Base-by-base conservation (phyloP, 108 stramenopile genomes). In the Chaetoceros tenuissimus region DNA sequence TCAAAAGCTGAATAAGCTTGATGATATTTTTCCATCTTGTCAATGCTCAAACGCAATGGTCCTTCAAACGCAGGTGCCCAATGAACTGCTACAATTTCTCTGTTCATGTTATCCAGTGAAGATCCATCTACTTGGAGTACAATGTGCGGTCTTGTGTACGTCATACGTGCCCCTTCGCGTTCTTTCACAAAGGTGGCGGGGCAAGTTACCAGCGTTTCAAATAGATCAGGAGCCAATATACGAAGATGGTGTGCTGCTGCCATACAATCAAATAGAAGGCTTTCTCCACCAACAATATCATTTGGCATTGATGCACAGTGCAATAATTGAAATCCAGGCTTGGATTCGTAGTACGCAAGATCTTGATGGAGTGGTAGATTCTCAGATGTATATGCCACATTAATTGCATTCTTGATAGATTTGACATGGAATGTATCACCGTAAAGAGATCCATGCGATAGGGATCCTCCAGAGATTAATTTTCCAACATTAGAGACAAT, bases 1-100 rank as follows among this genome's bases (percentile, higher is more conserved):
- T 80, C 84, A 48, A 86, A 77, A 43, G 81, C 88, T 48, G 80
- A 66, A 51, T 84, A 84, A 7, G 88, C 84, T 28, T 56, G 48
- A 24, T 78, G 69, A 46, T 86, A 89, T 24, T 72, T 60, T 28
- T 78, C 74, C 53, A 68, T 57, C 20, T 53, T 62, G 19, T 66
- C 54, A 26, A 70, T 62, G 24, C 68, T 60, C 40, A 75, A 48
- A 46, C 40, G 30, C 21, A 81, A 45, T n/a, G 88, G 88, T 18
- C 84, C 88, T 60, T 89, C 84, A 78, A 89, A 89, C 0, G 88
- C 84, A 28, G 88, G 88, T 46, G 67, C 68, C 88, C 88, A 89
- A 63, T 81, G 51, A 8, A 89, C 71, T 21, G 62, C 78, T 8
- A 84, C 71, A 40, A 89, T 83, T 62, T 79, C 64, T 46, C 69